Evolutionary conservation across 805 yeast species (phyloP), one percentile per base, ranked within the genome.

Genomic region (Ogataea ganodermae): DNA sequence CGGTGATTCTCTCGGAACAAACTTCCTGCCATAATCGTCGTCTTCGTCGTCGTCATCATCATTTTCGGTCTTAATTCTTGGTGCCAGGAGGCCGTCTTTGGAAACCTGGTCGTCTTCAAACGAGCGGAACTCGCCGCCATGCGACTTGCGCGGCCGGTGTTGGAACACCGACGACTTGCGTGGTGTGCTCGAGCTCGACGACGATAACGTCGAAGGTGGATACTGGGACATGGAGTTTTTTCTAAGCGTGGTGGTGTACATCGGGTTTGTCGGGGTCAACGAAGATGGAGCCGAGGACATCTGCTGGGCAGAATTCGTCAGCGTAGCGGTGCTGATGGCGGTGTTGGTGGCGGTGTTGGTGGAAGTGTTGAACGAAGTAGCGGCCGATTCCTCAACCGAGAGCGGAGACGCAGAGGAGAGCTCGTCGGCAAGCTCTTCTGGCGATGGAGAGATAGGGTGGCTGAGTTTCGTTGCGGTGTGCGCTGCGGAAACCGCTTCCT

Each of bases 201-300:
- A 38, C 21, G 54, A 46, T 8, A 53, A 42, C 18, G 61, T 36
- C 16, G 73, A 63, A 39, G 79, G 79, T 6, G 81, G 80, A 43
- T 71, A 68, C 44, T 71, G 76, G 5, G 77, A 70, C 8, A 72
- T 60, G 4, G 80, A 76, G 48, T 65, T 65, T 23, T 74, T 69
- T 53, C 80, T 60, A 36, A 62, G 48, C 18, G 65, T 48, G 1
- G 59, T 51, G 2, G 59, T 50, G 26, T 51, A 53, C 42, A 49
- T 49, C 38, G 52, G 50, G 20, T 36, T 41, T 8, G 38, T 7
- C 16, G 45, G 42, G 35, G 42, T 31, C 17, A 18, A 30, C 16
- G 33, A 30, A 8, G 33, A 30, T n/a, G 33, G 33, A n/a, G 33
- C 33, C 14, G 33, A 30, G 14, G 33, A n/a, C 17, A 30, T 30